Percentiles rank a stretch among this genome's conserved stretches.
Evolutionary conservation across 1,139 yeast genomes (phyloP).

Genomic region (Geotrichum australiense): DNA sequence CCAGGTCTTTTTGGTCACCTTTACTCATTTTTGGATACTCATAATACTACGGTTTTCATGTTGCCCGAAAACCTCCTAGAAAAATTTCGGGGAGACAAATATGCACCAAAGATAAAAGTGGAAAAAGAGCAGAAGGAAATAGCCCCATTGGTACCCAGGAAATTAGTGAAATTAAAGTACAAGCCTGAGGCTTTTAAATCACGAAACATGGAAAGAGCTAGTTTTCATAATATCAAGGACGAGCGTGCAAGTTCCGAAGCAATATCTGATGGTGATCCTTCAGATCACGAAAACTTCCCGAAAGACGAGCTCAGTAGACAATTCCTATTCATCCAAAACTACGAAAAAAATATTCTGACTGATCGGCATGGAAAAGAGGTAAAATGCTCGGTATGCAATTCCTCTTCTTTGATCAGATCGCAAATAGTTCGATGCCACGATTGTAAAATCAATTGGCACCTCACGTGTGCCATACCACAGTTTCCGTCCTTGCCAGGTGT

Average conservation of each 20-base stretch:
- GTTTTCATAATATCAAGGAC: slow-evolving; percentile 47
- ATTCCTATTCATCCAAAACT: slow-evolving; percentile 3
- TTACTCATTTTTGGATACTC: slow-evolving; percentile 48
- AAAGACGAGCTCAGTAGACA: too few species aligned
- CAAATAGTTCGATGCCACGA: slow-evolving; percentile 75
- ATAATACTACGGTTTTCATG: slow-evolving; percentile 65
- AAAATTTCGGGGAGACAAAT: slow-evolving; percentile 59
- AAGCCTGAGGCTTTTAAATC: too few species aligned
- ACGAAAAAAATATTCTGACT: slow-evolving; percentile 33
- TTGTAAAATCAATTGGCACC: slow-evolving; percentile 84
- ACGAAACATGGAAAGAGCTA: slow-evolving; percentile 24
- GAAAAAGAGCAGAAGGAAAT: slow-evolving; percentile 49
- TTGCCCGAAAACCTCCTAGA: slow-evolving; percentile 67
- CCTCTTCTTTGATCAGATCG: slow-evolving; percentile 52
- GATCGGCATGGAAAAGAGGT: slow-evolving; percentile 49
- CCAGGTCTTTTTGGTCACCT: slow-evolving; percentile 54
- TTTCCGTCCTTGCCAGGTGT: slow-evolving; percentile 67
- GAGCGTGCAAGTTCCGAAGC: too few species aligned
- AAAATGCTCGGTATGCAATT: slow-evolving; percentile 71
- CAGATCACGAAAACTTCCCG: too few species aligned
- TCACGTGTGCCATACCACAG: slow-evolving; percentile 81
- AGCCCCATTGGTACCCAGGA: slow-evolving; percentile 23
- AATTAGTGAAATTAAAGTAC: neutral
- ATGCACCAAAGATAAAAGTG: slow-evolving; percentile 57
- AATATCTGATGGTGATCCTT: too few species aligned